Evolutionary conservation across 805 yeast genomes (phyloP), one percentile per base, ranked within the genome.

Genomic region (Kodamaea laetipori): DNA sequence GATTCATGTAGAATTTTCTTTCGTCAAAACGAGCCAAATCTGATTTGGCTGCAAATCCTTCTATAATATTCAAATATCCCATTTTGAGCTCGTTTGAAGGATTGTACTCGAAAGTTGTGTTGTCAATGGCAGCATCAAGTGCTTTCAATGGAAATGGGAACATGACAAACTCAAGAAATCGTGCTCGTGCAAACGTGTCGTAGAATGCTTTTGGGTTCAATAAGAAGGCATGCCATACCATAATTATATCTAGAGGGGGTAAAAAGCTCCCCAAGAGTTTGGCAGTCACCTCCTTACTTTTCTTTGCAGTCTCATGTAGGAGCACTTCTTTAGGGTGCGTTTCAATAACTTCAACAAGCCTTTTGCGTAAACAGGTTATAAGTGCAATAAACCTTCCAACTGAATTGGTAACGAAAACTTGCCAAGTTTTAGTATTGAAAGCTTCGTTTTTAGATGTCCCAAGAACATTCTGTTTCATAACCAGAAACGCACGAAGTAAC

Each of bases 161-260:
- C 9, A 31, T 34, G 16, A 51, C 46, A 35, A 58, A 54, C 27
- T 43, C 39, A 10, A 46, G 16, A 18, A 56, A 49, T 27, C 49
- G 34, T 38, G 51, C 51, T 13, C 57, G 46, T 8, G 35, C 42
- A 21, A 50, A 48, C 11, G 37, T 43, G 18, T 57, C 58, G 37
- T 53, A 50, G 36, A 41, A 49, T 2, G 51, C 13, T 28, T 37
- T 37, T 4, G 61, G 56, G 31, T 56, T 54, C 32, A 56, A 45
- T 21, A 54, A 28, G 30, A 57, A 53, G 1, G 58, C 50, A 33
- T 59, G 56, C 64, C 62, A 59, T 11, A 59, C 56, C 55, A 57
- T 46, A n/a, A 56, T 15, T 3, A 59, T 51, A 37, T 59, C 64
- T 26, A 59, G 41, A 3, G 61, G 61, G 2, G 62, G 62, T 10